Base-by-base conservation (phyloP, 192 early-diverging fungal species). In the Backusella circina region DNA sequence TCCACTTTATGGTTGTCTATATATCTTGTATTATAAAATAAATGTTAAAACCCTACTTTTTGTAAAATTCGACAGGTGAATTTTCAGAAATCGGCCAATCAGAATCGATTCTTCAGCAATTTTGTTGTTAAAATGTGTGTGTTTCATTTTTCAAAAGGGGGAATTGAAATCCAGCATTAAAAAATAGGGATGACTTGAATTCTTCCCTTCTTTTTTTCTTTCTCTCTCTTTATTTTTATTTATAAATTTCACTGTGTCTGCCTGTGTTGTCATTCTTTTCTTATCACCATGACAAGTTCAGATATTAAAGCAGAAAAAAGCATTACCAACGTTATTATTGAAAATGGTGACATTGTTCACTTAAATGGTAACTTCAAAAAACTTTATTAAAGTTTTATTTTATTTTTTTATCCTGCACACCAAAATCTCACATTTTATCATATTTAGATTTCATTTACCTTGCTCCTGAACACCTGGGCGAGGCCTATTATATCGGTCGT, bases 401-500 rank as follows among this genome's bases (percentile, higher is more conserved):
- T 2, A 4, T 50, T 26, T 26, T 33, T 33, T 36, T 68, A 26
- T 18, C 18, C 33, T 26, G 51, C 5, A 61, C 47, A 41, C n/a
- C 13, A 30, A 41, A 73, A 26, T 71, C 37, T 26, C 16, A 8
- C 18, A 47, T 47, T 51, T 51, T 73, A 41, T 70, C 3, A 50
- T 28, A 18, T 35, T 38, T 87, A 95, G 93, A 95, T 69, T 90
- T 90, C 84, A 93, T 94, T 21, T 93, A 93, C 74, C 75, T 94
- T 76, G 87, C 88, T 23, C 88, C 91, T 54, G 92, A 93, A 72
- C 86, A 89, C 73, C 77, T 87, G 9, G 90, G 91, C 8, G 94
- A 95, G 65, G 85, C 91, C 65, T 93, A 88, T 70, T 93, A 91
- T 73, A 90, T 96, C 39, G 94, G 92, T 2, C 89, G 94, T 12